A percentile compares a stretch with the other conserved stretches of the same genome.
Conservation (phyloP, 2,329 filamentous ascomycete genomes). For the Botrytis cinerea region DNA sequence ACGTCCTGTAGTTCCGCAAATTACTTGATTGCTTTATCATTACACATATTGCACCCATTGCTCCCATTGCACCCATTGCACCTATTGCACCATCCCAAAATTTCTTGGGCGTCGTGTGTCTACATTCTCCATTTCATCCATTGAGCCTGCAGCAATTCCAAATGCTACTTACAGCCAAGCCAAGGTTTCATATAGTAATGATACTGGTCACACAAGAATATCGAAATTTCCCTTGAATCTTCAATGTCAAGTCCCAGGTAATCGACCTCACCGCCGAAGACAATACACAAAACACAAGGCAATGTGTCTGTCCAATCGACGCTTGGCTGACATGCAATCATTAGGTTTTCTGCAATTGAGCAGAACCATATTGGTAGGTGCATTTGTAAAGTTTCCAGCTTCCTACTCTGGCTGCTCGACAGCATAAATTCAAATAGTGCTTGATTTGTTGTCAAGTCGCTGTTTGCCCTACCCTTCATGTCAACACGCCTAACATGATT, state of each 20-base stretch:
- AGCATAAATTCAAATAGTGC: neutral
- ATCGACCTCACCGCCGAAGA: conserved; percentile 5
- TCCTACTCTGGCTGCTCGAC: neutral
- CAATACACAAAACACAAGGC: neutral
- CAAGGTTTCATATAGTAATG: conserved; percentile 7
- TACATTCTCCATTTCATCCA: neutral
- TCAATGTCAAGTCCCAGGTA: conserved; percentile 23
- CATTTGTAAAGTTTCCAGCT: neutral
- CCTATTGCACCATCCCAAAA: neutral
- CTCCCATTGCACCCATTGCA: neutral
- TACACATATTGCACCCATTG: neutral
- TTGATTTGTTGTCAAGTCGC: neutral
- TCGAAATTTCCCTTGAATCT: neutral
- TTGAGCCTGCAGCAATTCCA: neutral
- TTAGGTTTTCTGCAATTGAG: conserved; percentile 20
- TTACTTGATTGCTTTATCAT: neutral
- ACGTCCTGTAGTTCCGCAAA: neutral
- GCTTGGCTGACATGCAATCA: neutral
- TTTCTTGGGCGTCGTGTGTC: neutral
- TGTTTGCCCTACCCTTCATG: neutral
- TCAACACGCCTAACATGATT: neutral
- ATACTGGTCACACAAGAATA: conserved; percentile 16
- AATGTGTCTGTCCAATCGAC: neutral
- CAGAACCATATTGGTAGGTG: conserved; percentile 19
- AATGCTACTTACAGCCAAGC: conserved; percentile 13